These are phyloP conservation scores for Saccharomycopsis sp. DNA, from an alignment of 805 yeast genomes.

Conservation along the genomic window DNA sequence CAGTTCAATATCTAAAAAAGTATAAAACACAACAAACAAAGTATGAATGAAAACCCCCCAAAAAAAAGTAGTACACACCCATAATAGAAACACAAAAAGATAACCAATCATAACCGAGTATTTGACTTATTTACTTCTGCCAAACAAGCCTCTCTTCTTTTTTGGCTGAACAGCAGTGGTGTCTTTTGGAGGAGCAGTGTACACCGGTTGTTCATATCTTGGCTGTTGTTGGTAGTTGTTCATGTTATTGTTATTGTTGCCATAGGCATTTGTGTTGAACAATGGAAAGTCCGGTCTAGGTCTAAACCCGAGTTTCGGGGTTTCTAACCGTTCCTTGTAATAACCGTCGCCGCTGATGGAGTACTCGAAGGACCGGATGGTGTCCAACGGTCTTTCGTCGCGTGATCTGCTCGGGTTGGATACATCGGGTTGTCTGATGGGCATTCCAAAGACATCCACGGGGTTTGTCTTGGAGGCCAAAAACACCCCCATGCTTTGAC, in stretches of 20 bases:
- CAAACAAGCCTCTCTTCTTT: slow-evolving; percentile 74
- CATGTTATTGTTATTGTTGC: slow-evolving; percentile 22
- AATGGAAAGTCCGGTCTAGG: slow-evolving; percentile 68
- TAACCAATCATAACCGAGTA: not conserved
- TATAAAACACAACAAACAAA: too few species aligned
- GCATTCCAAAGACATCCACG: slow-evolving; percentile 80
- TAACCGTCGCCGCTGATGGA: slow-evolving; percentile 83
- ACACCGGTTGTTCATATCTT: slow-evolving; percentile 38
- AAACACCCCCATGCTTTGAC: slow-evolving; percentile 30
- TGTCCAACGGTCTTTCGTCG: slow-evolving; percentile 95
- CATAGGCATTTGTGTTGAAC: slow-evolving; percentile 35
- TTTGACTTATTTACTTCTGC: slow-evolving; percentile 42
- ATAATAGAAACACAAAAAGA: not conserved
- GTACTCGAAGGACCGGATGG: slow-evolving; percentile 88
- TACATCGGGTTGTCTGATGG: slow-evolving; percentile 69
- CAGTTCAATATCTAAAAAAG: too few species aligned
- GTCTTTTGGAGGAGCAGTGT: slow-evolving; percentile 35
- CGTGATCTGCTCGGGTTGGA: slow-evolving; percentile 91
- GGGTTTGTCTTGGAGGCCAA: slow-evolving; percentile 44
- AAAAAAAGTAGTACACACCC: not conserved
- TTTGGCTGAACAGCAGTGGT: slow-evolving; percentile 30
- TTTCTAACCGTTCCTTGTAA: slow-evolving; percentile 74
- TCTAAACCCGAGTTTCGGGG: slow-evolving; percentile 73
- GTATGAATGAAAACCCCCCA: too few species aligned
- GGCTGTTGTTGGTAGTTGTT: slow-evolving; percentile 23